Evolutionary conservation across 352 stramenopile species (phyloP), one percentile per base, ranked within the genome.

Genomic region (Phytophthora parvispora): DNA sequence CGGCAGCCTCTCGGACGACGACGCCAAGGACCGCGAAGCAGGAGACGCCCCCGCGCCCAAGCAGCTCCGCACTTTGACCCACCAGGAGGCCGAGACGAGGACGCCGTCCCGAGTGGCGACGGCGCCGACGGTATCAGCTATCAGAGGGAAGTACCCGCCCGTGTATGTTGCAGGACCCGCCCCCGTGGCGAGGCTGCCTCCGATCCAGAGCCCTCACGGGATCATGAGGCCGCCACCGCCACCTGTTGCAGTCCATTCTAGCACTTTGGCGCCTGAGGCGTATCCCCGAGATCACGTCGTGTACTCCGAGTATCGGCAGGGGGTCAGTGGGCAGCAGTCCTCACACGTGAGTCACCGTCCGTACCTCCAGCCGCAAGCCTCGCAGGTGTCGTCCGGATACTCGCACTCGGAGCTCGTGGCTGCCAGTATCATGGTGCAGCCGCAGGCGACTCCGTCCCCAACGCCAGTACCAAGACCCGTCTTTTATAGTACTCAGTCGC

Each of bases 341-440:
- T n/a, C n/a, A n/a, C n/a, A n/a, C n/a, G 10, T 36, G 18, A 52
- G 36, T n/a, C 45, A 42, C n/a, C 52, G 43, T 22, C 62, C 55
- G 20, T 67, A 66, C 68, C 13, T 74, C 49, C 72, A 61, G 25
- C 38, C 48, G 16, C 62, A 67, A 51, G 57, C 25, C 18, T 10
- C 24, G 31, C 68, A 67, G 42, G 20, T 42, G 28, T 10, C 64
- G 7, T 6, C 58, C 4, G 61, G 49, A 1, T 81, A 84, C 58
- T 78, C 73, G 15, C 63, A 68, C 28, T 84, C 73, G 27, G 73
- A 81, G 52, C 56, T 80, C 16, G 42, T 65, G 18, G 77, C 74
- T 24, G 77, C 77, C 3, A 75, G 55, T 49, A 69, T 69, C 10
- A 58, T 84, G 29, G 60, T 66, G 13, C 67, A 75, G 28, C 55